These are phyloP conservation scores for Dactylorhiza incarnata DNA, from an alignment of 106 monocot species.

Conservation along the genomic window DNA sequence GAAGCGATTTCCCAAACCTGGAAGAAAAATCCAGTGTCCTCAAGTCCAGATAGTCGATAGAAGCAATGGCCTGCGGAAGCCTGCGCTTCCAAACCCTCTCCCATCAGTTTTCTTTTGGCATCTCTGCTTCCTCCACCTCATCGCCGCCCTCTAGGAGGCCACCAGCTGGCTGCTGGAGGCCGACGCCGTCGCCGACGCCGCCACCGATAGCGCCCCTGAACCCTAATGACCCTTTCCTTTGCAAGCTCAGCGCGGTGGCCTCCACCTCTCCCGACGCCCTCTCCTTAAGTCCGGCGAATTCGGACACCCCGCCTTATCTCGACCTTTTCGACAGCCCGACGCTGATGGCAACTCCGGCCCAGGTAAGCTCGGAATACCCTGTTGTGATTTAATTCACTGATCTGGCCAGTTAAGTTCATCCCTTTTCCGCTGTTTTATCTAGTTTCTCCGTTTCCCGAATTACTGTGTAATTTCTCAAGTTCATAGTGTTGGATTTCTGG, in stretches of 20 bases:
- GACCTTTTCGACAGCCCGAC: conserved; percentile 73
- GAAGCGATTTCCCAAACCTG: not conserved
- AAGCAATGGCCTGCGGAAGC: conserved; percentile 19
- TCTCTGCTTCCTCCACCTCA: conserved; percentile 9
- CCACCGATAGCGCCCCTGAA: conserved; percentile 46
- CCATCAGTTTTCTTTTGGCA: not conserved
- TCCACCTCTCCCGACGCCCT: conserved; percentile 42
- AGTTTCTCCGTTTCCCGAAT: no score
- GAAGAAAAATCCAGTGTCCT: not conserved
- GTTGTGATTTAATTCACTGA: no score
- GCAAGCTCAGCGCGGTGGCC: conserved; percentile 55
- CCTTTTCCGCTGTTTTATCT: no score
- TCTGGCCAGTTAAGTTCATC: no score
- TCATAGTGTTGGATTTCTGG: not conserved
- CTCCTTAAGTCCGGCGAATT: conserved; percentile 10
- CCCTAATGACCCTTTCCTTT: conserved; percentile 64
- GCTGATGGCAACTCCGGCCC: conserved; percentile 85
- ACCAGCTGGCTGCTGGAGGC: conserved; percentile 2
- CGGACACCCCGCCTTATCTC: conserved; percentile 54
- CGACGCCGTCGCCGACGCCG: not conserved
- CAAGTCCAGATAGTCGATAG: not conserved
- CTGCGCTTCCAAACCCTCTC: conserved; percentile 10
- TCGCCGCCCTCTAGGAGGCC: not conserved
- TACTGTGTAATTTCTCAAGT: not conserved
- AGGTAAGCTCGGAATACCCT: conserved; percentile 25